A percentile compares a stretch with the other conserved stretches of the same genome.
Evolutionary conservation across 2,329 filamentous ascomycete genomes (phyloP).

Genomic region (Alternaria sp.): DNA sequence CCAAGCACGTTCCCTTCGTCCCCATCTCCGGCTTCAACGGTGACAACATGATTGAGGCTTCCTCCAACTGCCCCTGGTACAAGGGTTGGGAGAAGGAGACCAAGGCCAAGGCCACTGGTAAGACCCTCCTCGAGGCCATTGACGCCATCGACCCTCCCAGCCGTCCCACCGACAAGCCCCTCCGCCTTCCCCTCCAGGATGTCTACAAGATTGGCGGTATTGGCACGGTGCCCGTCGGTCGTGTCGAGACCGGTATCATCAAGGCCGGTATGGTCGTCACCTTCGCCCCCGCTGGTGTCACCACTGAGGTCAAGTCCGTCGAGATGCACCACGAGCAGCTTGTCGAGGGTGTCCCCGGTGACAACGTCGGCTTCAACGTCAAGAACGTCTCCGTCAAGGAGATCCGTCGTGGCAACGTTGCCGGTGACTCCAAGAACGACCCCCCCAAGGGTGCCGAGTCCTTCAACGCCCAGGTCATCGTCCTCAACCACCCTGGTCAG

Average conservation of each 20-base stretch:
- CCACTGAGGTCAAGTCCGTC: constrained; percentile 99
- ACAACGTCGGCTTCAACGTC: constrained; percentile 99
- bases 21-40: constrained; percentile 99
- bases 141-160: constrained; percentile 91
- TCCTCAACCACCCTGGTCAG: constrained; percentile 99
- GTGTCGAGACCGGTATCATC: constrained; percentile 98
- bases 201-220: constrained; percentile 99
- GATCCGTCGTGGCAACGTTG: constrained; percentile 99
- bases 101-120: constrained; percentile 87
- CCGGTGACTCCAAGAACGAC: constrained; percentile 99
- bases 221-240: constrained; percentile 98
- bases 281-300: constrained; percentile 98
- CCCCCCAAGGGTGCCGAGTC: constrained; percentile 85
- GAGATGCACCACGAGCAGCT: constrained; percentile 99
- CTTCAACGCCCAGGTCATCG: constrained; percentile 99
- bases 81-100: constrained; percentile 99
- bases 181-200: constrained; percentile 99
- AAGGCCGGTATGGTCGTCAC: constrained; percentile 92
- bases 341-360: constrained; percentile 89
- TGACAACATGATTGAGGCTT: constrained; percentile 97
- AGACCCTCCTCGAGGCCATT: constrained; percentile 99
- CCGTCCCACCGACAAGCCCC: constrained; percentile 98
- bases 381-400: constrained; percentile 99
- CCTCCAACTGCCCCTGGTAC: constrained; percentile 99
- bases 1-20: constrained; percentile 97